Base-by-base conservation (phyloP, 2,329 filamentous ascomycete genomes). In the Massarina eburnea region DNA sequence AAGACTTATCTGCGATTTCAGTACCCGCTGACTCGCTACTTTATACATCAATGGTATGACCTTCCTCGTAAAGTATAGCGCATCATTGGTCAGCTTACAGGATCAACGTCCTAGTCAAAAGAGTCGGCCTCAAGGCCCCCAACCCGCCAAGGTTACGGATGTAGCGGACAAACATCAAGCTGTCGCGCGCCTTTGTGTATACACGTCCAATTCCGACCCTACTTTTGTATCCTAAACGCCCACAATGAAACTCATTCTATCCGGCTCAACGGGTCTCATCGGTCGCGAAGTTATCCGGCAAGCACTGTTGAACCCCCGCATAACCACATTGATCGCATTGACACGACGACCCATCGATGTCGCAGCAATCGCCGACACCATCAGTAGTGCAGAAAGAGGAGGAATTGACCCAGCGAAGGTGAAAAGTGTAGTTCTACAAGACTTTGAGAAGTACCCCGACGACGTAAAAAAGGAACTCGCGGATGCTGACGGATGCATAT, bases 191-290 rank as follows among this genome's bases (percentile, higher is more conserved):
- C n/a, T n/a, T n/a, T n/a, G n/a, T n/a, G n/a, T n/a, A n/a, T n/a
- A n/a, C n/a, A n/a, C n/a, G n/a, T n/a, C n/a, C n/a, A n/a, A n/a
- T n/a, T n/a, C n/a, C n/a, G n/a, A n/a, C n/a, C n/a, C n/a, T n/a
- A n/a, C n/a, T n/a, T n/a, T n/a, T n/a, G n/a, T n/a, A 26, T 26
- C 24, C 24, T 26, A 6, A 26, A 38, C 15, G n/a, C n/a, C n/a
- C n/a, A n/a, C n/a, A n/a, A 39, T 46, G 44, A 46, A 46, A 8
- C 32, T 46, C 7, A 46, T 46, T 32, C 20, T 46, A 6, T 39
- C 38, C 20, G 44, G 44, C 26, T 29, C 44, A n/a, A 42, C 44
- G 2, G 44, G 44, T n/a, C 40, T 41, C n/a, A 33, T 46, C 9
- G 39, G 21, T 10, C 24, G 38, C 1, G 39, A 46, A 10, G 30